Conservation (phyloP, 495 filamentous ascomycete species). For the Neurospora sp. region DNA sequence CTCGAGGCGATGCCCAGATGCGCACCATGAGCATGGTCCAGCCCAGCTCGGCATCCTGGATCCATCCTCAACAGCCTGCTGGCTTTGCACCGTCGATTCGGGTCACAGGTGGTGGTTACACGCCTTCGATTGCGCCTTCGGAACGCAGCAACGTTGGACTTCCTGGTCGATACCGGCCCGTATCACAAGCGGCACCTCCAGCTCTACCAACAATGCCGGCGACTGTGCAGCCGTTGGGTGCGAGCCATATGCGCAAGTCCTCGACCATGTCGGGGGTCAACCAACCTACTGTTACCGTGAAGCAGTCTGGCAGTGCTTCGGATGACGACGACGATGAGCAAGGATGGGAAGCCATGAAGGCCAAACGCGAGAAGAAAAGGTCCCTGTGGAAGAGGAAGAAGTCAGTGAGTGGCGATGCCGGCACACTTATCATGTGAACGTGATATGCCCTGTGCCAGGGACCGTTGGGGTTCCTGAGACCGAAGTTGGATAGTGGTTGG, state of each 20-base stretch:
- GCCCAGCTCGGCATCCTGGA: constrained; percentile 48
- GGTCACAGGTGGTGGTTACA: constrained; percentile 38
- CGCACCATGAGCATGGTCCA: constrained; percentile 79
- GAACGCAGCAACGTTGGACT: constrained; percentile 90
- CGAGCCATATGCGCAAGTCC: constrained; percentile 31
- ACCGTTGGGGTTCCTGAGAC: not conserved
- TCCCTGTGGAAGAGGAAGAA: constrained; percentile 63
- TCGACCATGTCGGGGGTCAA: constrained; percentile 41
- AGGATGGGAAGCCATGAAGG: constrained; percentile 77
- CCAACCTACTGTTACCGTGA: constrained; percentile 13
- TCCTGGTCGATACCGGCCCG: constrained; percentile 85
- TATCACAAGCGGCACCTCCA: constrained; percentile 46
- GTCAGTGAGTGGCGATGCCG: constrained; percentile 28
- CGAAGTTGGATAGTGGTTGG: not conserved
- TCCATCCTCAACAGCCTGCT: constrained; percentile 23
- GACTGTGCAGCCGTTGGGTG: not conserved
- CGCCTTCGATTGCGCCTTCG: constrained; percentile 72
- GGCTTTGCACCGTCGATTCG: constrained; percentile 40
- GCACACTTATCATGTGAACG: constrained; percentile 31
- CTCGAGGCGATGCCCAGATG: constrained; percentile 26
- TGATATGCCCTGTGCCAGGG: not conserved
- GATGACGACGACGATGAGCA: constrained; percentile 78
- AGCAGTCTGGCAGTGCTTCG: constrained; percentile 21
- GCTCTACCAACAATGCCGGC: constrained; percentile 13
- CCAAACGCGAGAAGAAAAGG: constrained; percentile 73